Percentiles rank a stretch among this genome's conserved stretches.
These are phyloP conservation scores for Pleurotus ostreatus DNA, from an alignment of 768 basidiomycete genomes.

Conservation along the genomic window DNA sequence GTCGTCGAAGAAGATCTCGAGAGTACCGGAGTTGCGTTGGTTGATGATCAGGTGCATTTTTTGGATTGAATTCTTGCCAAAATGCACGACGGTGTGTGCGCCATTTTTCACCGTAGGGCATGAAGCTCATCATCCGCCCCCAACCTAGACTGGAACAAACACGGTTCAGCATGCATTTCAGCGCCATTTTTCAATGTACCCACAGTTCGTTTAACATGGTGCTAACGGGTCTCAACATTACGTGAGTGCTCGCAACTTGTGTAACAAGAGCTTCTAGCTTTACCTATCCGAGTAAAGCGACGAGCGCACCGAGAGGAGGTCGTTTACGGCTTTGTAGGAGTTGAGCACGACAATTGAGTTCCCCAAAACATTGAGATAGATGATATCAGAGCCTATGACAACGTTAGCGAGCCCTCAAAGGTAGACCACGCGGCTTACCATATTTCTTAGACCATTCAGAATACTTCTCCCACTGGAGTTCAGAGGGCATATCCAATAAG, in stretches of 20 bases:
- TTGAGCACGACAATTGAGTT: slow-evolving; percentile 32
- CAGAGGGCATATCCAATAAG: slow-evolving; percentile 15
- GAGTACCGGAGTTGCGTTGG: slow-evolving; percentile 23
- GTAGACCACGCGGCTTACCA: slow-evolving; percentile 5
- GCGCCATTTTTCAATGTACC: not conserved
- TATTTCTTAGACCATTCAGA: slow-evolving; percentile 16
- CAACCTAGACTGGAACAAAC: slow-evolving; percentile 32
- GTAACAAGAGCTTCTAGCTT: too few relatives aligned
- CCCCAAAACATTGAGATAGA: slow-evolving; percentile 26
- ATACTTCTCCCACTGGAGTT: slow-evolving; percentile 17
- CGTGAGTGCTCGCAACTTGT: too few relatives aligned
- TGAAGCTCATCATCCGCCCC: slow-evolving; percentile 32
- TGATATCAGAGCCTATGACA: slow-evolving; percentile 24
- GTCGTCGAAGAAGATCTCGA: slow-evolving; percentile 25
- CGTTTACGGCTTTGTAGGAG: slow-evolving; percentile 27
- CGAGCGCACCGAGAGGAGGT: slow-evolving; percentile 37
- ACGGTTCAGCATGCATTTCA: not conserved
- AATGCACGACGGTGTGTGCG: slow-evolving; percentile 38
- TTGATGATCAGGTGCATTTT: slow-evolving; percentile 25
- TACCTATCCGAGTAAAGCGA: slow-evolving; percentile 38
- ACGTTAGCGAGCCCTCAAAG: not conserved
- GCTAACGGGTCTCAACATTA: slow-evolving; percentile 18
- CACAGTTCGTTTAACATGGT: slow-evolving; percentile 24
- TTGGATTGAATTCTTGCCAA: slow-evolving; percentile 33
- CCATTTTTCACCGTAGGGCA: slow-evolving; percentile 39